Evolutionary conservation across 2,329 filamentous ascomycete genomes (phyloP), one percentile per base, ranked within the genome.

Genomic region (Fusarium cyanostomum): DNA sequence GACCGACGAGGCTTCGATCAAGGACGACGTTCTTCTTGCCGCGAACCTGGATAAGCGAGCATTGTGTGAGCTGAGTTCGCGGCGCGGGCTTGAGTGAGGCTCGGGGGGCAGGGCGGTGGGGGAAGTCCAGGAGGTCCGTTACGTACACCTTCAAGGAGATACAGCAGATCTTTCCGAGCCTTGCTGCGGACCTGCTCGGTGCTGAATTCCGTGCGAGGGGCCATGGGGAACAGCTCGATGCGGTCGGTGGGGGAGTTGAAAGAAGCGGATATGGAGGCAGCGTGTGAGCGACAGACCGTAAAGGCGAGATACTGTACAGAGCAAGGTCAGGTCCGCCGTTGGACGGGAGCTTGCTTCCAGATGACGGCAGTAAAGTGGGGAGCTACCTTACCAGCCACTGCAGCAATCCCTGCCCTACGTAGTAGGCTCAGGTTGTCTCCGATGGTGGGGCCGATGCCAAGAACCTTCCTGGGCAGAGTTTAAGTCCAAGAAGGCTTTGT

Each of bases 11-110:
- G 71, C 89, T 89, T 77, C 91, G 92, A 76, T 98, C 94, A 73
- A 99, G 90, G 49, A 99, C 91, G 61, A 99, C 83, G 73, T 97
- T 98, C 84, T 99, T 99, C 86, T 98, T 99, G 70, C 96, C 96
- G 75, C 94, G 92, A 67, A 98, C 92, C 95, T 99, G 73, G 39
- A 45, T 31, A 49, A 39, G 27, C 37, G 43, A 44, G 31, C 16
- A 49, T 50, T 61, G 57, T 39, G 54, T 67, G 52, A 64, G 59
- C 44, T 54, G 46, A 39, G 33, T 26, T 49, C 42, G 35, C 31
- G 16, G 39, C 27, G 41, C 37, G 57, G 31, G 33, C 39, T 48
- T 52, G 33, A 31, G 31, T 33, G 28, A 61, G 54, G 60, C 57
- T 68, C 59, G 39, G 48, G 46, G 51, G 59, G 48, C 48, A 45